Evolutionary conservation across 23 red algal genomes (phyloP).

Genomic region (Cyanidiococcus yangmingshanensis): DNA sequence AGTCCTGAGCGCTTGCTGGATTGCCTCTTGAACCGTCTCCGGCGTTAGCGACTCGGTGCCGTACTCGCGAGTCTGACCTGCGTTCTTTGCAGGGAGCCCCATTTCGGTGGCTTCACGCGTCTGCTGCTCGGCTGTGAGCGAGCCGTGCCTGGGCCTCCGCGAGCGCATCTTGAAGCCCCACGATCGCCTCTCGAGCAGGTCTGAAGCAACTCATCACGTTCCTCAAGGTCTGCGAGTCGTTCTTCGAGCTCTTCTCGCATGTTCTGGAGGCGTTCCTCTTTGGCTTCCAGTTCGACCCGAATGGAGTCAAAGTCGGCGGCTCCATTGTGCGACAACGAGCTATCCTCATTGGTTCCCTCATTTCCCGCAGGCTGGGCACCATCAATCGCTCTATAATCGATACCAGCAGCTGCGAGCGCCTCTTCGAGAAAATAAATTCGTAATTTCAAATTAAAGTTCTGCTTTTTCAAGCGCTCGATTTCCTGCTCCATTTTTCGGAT

Average conservation of each 20-base stretch:
- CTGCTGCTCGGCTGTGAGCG: neutral
- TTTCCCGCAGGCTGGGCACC: neutral
- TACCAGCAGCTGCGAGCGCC: constrained; percentile 3
- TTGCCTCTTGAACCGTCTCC: neutral
- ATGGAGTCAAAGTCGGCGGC: neutral
- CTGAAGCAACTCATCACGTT: neutral
- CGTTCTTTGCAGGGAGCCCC: too few species aligned
- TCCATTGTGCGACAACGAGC: neutral
- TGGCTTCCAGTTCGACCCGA: neutral
- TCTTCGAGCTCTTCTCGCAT: constrained; percentile 4
- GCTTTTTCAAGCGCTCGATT: constrained; percentile 31
- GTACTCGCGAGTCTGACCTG: too few species aligned
- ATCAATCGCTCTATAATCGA: neutral
- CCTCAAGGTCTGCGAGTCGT: neutral
- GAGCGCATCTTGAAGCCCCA: constrained; percentile 17
- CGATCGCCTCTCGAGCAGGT: constrained; percentile 9
- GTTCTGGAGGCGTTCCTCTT: neutral
- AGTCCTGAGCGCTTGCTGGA: neutral
- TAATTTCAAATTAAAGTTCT: constrained; percentile 41
- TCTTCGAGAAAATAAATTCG: constrained; percentile 35
- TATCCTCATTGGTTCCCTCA: neutral
- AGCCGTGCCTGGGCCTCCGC: neutral
- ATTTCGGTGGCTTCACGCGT: neutral
- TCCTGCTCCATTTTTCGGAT: constrained; percentile 27
- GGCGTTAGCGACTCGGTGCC: neutral